These are phyloP conservation scores for Stenocarpella maydis DNA, from an alignment of 2,329 filamentous ascomycete genomes.

Conservation along the genomic window DNA sequence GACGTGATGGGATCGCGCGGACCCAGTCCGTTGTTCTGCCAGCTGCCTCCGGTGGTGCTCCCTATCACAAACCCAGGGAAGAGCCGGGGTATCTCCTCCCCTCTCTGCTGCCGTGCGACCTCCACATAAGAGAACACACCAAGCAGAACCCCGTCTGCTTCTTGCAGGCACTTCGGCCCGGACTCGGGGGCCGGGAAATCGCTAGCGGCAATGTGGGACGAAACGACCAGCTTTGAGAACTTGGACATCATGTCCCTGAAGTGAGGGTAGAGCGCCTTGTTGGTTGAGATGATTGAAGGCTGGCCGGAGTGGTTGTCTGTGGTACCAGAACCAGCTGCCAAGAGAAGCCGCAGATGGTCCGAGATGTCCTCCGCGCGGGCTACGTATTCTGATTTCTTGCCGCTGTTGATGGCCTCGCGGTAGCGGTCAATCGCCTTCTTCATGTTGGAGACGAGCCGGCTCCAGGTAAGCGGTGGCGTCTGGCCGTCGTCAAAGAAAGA, in stretches of 20 bases:
- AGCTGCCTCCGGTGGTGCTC: conserved; percentile 83
- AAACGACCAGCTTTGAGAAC: conserved; percentile 98
- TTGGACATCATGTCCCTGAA: conserved; percentile 99
- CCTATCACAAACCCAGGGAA: conserved; percentile 93
- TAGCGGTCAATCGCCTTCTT: conserved; percentile 89
- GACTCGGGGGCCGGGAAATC: conserved; percentile 96
- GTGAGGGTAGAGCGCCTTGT: conserved; percentile 95
- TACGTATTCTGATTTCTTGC: conserved; percentile 88
- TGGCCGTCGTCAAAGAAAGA: conserved; percentile 93
- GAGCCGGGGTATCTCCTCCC: conserved; percentile 91
- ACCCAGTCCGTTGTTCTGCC: conserved; percentile 77
- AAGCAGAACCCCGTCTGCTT: conserved; percentile 94
- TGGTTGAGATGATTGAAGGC: conserved; percentile 98
- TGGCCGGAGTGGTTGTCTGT: conserved; percentile 99
- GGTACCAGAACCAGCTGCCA: conserved; percentile 95
- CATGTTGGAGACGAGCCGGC: conserved; percentile 90
- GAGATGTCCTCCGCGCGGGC: conserved; percentile 97
- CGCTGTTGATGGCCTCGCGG: conserved; percentile 84
- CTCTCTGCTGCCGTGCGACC: conserved; percentile 89
- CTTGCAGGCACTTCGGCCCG: conserved; percentile 91
- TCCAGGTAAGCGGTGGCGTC: conserved; percentile 85
- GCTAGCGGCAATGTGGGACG: conserved; percentile 94
- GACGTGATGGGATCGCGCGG: conserved; percentile 77
- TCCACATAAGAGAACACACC: conserved; percentile 97
- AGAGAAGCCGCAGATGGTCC: conserved; percentile 88